Base-by-base conservation (phyloP, 2,329 filamentous ascomycete species). In the Aspergillus sp. region DNA sequence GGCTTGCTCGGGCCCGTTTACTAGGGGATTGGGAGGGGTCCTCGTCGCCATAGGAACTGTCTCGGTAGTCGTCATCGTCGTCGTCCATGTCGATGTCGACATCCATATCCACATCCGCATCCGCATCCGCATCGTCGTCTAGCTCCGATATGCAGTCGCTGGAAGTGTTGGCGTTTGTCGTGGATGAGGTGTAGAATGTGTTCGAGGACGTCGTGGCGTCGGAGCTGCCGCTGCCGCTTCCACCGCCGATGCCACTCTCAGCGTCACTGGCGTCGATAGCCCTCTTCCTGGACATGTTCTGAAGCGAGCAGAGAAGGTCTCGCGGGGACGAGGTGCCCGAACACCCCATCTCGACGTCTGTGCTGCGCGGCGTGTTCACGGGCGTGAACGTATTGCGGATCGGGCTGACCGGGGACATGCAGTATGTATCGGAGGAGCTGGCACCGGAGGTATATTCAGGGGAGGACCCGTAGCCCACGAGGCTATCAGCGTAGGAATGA, bases 381-480 rank as follows among this genome's bases (percentile, higher is more conserved):
- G 78, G 74, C 1, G 73, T 80, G 71, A 76, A 82, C 45, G 65
- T 64, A 22, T 70, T 73, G 53, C 67, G 72, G n/a, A 71, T 71
- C 14, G 75, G 73, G 49, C 77, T 74, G 18, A 74, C 67, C 1
- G 80, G 77, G 1, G 80, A 80, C 49, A 71, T 68, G 52, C 69
- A 69, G 63, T 73, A 76, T 3, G 61, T 66, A 58, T 72, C 76
- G 49, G 74, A 65, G 61, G 73, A 65, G 63, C 64, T 67, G 59
- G 71, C 75, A 49, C 73, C 65, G 62, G 73, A 65, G 63, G 63
- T 66, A 61, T 65, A 73, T 59, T 73, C 75, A 1, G 66, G 64
- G 11, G 80, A 77, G 0, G 73, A 77, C 49, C 73, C 74, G 51
- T 80, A 80, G 1, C 75, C 76, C 55, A 76, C 61, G 16, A 66